Evolutionary conservation across 2,329 filamentous ascomycete genomes (phyloP), one percentile per base, ranked within the genome.

Genomic region (Verticillium nubilum): DNA sequence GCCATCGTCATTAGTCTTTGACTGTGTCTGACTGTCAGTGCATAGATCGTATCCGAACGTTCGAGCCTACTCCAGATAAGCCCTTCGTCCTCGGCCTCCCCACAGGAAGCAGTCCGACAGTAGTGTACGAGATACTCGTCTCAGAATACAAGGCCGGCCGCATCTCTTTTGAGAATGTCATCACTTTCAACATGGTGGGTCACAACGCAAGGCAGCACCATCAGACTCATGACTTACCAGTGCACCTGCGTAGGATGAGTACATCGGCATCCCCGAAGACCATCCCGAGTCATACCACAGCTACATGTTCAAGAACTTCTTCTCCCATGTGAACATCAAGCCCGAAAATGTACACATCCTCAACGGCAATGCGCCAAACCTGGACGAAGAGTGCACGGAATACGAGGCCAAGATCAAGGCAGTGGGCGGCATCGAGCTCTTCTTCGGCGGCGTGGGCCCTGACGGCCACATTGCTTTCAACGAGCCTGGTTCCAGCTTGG

Each of bases 381-480:
- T 91, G 5, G 83, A 86, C 62, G 83, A 82, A 54, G 89, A 92
- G 71, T 92, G 89, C 70, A 79, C 85, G n/a, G 78, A 79, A 10
- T 92, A 91, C 70, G 89, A 93, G 73, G 83, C 83, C 60, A 84
- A 85, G 68, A 92, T 92, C 74, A 80, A 81, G 62, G 78, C 79
- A 35, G 83, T 76, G 15, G 89, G 89, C 56, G 89, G 89, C 55
- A 91, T 92, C 64, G 88, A 92, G 70, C 80, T 92, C 5, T 92
- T 92, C 72, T 79, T 92, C 2, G 89, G 88, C 25, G 89, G 89
- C 25, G 89, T 92, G 54, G 89, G 89, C 29, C 85, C 88, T 25
- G 89, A 93, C 68, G 89, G 89, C 13, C 89, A 93, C 73, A 89
- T 92, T 63, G 89, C 89, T 15, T 92, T 92, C 80, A 92, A 92